Conservation (phyloP, 768 basidiomycete genomes). For the Mycena rosella region DNA sequence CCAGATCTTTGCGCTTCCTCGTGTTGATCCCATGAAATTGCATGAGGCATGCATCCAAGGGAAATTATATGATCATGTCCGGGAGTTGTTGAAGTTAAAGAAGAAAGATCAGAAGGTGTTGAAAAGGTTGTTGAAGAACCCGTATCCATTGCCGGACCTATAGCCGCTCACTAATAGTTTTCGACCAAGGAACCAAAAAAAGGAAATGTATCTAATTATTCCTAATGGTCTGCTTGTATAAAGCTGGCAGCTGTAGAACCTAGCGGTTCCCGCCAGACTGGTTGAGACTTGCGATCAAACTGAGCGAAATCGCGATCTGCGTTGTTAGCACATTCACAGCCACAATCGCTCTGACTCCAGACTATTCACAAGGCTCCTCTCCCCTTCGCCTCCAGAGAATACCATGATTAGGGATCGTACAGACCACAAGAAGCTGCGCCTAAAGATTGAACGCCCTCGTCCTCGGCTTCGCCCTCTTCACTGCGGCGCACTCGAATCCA, state of each 20-base stretch:
- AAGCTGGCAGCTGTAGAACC: too few species aligned
- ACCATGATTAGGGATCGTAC: not conserved
- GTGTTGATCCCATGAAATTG: conserved; percentile 47
- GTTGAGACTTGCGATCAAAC: too few species aligned
- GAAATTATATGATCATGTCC: conserved; percentile 44
- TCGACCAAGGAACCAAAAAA: too few species aligned
- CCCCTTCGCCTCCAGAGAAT: not conserved
- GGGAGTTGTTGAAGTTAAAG: conserved; percentile 37
- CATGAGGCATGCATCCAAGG: conserved; percentile 52
- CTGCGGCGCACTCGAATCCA: conserved; percentile 13
- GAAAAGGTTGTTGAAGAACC: conserved; percentile 47
- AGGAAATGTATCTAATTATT: too few species aligned
- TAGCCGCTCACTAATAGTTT: too few species aligned
- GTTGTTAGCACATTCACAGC: not conserved
- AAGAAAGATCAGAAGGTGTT: conserved; percentile 39
- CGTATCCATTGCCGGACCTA: conserved; percentile 39
- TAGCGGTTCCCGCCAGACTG: too few species aligned
- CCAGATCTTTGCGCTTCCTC: conserved; percentile 43
- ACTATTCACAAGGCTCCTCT: too few species aligned
- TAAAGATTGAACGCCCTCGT: not conserved
- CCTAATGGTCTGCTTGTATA: too few species aligned
- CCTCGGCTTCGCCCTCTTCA: conserved; percentile 5
- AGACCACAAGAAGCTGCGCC: conserved; percentile 5
- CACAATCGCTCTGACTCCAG: too few species aligned
- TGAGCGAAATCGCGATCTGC: too few species aligned